Base-by-base conservation (phyloP, 139 green algal species). In the Chlamydomonas sp. region DNA sequence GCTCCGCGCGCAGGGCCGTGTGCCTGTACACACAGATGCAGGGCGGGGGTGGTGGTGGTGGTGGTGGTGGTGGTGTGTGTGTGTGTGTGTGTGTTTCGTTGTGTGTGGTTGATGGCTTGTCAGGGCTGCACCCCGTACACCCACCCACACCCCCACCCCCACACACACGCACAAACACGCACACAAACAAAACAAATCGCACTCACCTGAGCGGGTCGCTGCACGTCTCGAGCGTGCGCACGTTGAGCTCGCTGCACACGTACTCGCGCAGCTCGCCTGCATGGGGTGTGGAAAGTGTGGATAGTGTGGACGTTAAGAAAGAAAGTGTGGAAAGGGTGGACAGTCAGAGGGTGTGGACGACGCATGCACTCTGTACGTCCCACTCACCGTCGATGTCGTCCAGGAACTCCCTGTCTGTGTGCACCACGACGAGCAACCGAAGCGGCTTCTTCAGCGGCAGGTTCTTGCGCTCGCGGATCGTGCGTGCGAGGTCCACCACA, bases 191-290 rank as follows among this genome's bases (percentile, higher is more conserved):
- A n/a, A n/a, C n/a, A n/a, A n/a, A n/a, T n/a, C n/a, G n/a, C n/a
- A n/a, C n/a, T n/a, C n/a, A n/a, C n/a, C n/a, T 75, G 37, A 90
- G 73, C 26, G 78, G 78, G 83, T 98, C 88, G 20, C 66, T 63
- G 79, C 89, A 96, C 8, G 77, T 79, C 68, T 84, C 73, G 28
- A 99, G 67, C 10, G 67, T 58, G 5, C 80, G 70, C 70, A 95
- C 87, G 77, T 98, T 98, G 16, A 94, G 74, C 84, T 99, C 94
- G 62, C 92, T 86, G n/a, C 76, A 60, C 35, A 99, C 90, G 69
- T 96, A 99, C 74, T 93, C 83, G 30, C 65, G 62, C 63, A 97
- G 83, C 70, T 89, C 79, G 28, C 90, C 88, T 89, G 76, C 37
- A 72, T n/a, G n/a, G n/a, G n/a, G n/a, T n/a, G n/a, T n/a, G n/a